Conservation (phyloP, 305 asterid species). For the Petunia hybrid region DNA sequence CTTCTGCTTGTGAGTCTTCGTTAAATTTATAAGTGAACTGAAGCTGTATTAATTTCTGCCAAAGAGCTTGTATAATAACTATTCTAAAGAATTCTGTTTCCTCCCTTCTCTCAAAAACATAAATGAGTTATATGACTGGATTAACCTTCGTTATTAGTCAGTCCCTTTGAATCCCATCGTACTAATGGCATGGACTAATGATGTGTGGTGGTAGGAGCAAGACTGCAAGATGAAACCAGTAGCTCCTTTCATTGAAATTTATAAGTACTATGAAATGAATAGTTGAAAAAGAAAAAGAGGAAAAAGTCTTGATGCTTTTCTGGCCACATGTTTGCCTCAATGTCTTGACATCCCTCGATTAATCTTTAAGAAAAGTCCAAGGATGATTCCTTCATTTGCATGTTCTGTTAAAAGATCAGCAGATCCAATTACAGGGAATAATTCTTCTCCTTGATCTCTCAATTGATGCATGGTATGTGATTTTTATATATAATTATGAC, state of each 20-base stretch:
- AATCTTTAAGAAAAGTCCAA: background rate
- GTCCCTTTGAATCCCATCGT: conserved; percentile 10
- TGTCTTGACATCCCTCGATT: background rate
- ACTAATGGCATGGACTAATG: background rate
- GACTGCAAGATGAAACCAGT: background rate
- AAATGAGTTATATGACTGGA: background rate
- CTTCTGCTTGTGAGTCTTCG: background rate
- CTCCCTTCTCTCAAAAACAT: background rate
- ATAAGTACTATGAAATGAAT: background rate
- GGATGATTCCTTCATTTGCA: background rate
- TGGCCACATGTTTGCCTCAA: background rate
- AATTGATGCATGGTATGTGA: background rate
- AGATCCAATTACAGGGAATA: background rate
- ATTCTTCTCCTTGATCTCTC: conserved; percentile 1
- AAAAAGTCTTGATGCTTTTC: background rate
- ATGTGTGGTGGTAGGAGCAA: background rate
- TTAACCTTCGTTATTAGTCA: background rate
- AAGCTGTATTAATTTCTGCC: background rate
- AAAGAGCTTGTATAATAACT: background rate
- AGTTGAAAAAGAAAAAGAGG: background rate
- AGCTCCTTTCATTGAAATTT: background rate
- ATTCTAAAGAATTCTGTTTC: background rate
- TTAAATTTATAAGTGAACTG: background rate
- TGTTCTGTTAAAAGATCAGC: background rate
- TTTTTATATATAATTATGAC: too few species aligned